Base-by-base conservation (phyloP, 1,284 basidiomycete genomes). In the Mycena citricolor region DNA sequence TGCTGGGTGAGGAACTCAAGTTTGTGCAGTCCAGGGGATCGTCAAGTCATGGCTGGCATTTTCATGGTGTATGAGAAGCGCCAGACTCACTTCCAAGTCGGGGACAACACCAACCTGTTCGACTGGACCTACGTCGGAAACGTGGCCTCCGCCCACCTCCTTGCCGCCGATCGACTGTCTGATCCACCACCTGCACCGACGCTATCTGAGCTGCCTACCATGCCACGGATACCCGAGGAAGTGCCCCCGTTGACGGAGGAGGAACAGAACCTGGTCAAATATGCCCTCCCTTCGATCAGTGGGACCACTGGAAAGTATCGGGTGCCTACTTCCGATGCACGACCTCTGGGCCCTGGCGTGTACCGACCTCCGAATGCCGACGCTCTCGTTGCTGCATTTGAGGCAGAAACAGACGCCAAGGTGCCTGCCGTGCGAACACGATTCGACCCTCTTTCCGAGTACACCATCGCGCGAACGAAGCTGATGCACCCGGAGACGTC, bases 61-160 rank as follows among this genome's bases (percentile, higher is more conserved):
- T 84, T 86, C 65, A 71, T 86, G 50, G 92, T 89, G 6, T 86
- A 94, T 62, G 77, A 88, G 57, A 79, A 81, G 42, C 80, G 82
- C 17, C 90, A 95, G 66, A 93, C 93, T 2, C 83, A 90, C 54
- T 90, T 92, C 73, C 95, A 98, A 68, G 85, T 99, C 50, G 97
- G 97, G 34, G 75, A 87, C 66, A 98, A 98, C 70, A 80, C 76
- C 50, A 99, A 99, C 65, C 70, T 98, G 8, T 95, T 94, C 58
- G 97, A 99, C 68, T 97, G 91, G 84, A 98, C 95, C 1, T 98
- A 97, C 60, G 93, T 99, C 52, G 91, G 84, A 52, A 99, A 99
- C 64, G 87, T 97, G 50, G 94, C 94, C 0, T 82, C 90, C 59
- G 95, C 95, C 2, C 97, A 99, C 62, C 69, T 99, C 7, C 82